Evolutionary conservation across 2,329 filamentous ascomycete species (phyloP), one percentile per base, ranked within the genome.

Genomic region (Sarocladiaceae sp.): DNA sequence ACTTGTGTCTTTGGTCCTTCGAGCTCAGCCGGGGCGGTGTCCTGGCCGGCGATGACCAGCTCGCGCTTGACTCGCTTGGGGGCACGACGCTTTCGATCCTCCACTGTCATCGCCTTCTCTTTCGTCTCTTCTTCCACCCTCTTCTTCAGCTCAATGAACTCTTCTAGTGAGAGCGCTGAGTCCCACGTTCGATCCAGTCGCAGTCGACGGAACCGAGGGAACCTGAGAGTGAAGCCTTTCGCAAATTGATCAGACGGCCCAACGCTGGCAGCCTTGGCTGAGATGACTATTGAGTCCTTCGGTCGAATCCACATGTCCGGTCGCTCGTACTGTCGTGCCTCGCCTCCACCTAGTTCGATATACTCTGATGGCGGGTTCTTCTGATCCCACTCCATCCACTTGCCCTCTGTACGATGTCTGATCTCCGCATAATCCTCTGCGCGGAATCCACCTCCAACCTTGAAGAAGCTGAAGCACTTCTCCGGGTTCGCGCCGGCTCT

Each of bases 261-360:
- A 0, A 94, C 78, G 16, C 82, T 87, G 1, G 91, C 84, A 3
- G 90, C 93, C 64, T 97, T 98, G 49, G 93, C 85, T 34, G 86
- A 84, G 0, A 98, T 55, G 1, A 98, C 88, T 13, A 98, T 64
- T 0, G 90, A 96, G 48, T 97, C 87, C 43, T 78, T 81, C 0
- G 93, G 89, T 26, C 84, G 82, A 56, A 98, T 97, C 90, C 90
- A 98, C 44, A 90, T 78, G 56, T 98, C 91, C 0, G 93, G 93
- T 37, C 74, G 72, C 62, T 97, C 91, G 49, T 76, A 72, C 56
- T 93, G 85, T 21, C 64, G 63, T 7, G 74, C 70, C 45, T 86
- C 82, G 11, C 84, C 84, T 9, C 89, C 88, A 3, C 80, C 90
- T 2, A 97, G 76, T 55, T 90, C 85, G 47, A 98, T 82, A 58